These are phyloP conservation scores for Penicillium sp. DNA, from an alignment of 2,329 filamentous ascomycete species.

Conservation along the genomic window DNA sequence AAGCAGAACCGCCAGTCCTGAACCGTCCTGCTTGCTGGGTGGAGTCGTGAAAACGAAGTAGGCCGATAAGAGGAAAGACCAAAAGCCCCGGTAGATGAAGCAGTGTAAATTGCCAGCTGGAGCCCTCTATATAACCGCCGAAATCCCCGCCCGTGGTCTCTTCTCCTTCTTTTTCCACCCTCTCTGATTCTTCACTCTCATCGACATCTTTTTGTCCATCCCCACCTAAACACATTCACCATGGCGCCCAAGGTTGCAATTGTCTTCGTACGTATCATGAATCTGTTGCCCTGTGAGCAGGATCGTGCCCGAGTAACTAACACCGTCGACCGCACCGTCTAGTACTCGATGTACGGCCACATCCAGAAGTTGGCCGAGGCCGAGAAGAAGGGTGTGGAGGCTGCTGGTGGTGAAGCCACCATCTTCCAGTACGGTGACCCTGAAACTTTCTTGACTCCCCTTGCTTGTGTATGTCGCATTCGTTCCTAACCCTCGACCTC, in stretches of 20 bases:
- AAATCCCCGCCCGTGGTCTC: background rate
- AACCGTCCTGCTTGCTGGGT: background rate
- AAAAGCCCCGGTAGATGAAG: too few species aligned
- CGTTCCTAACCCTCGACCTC: conserved; percentile 5
- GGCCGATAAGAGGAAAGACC: too few species aligned
- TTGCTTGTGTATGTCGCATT: background rate
- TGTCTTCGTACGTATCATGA: conserved; percentile 62
- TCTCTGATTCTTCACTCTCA: background rate
- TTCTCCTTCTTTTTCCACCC: conserved; percentile 1
- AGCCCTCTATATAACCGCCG: background rate
- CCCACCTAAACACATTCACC: conserved; percentile 28
- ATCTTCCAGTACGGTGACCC: conserved; percentile 63
- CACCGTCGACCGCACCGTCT: background rate
- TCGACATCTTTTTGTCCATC: background rate
- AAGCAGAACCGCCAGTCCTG: background rate
- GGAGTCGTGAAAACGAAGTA: background rate
- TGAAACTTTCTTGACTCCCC: background rate
- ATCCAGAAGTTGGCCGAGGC: conserved; percentile 77
- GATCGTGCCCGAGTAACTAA: background rate
- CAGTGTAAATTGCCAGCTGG: too few species aligned
- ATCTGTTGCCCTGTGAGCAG: conserved; percentile 10
- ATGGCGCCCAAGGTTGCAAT: conserved; percentile 93
- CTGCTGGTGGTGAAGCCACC: conserved; percentile 74
- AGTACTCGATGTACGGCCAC: conserved; percentile 96
- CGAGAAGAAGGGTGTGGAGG: conserved; percentile 83